Evolutionary conservation across 352 stramenopile genomes (phyloP).

Genomic region (Globisporangium nagaii): DNA sequence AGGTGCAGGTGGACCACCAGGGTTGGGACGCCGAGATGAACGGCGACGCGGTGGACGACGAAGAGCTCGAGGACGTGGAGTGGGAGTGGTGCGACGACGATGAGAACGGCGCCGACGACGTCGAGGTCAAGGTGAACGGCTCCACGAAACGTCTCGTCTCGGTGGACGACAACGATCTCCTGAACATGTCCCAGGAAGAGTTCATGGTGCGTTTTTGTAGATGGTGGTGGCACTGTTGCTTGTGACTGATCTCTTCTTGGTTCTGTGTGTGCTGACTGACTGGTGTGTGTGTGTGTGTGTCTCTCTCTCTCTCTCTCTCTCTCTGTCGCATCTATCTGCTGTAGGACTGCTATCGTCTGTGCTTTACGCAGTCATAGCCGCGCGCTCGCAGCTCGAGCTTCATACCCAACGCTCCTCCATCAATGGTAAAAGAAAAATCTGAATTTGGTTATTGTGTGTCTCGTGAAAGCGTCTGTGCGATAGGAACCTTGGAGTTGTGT

Average conservation of each 20-base stretch:
- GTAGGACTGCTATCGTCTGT: conserved; percentile 74
- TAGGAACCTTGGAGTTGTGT: too few species aligned
- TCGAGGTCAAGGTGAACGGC: conserved; percentile 69
- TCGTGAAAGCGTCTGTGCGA: neutral
- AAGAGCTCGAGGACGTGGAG: conserved; percentile 76
- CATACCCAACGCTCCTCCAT: neutral
- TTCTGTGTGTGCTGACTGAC: neutral
- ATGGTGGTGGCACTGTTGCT: neutral
- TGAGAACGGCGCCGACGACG: conserved; percentile 26
- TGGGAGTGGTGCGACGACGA: conserved; percentile 84
- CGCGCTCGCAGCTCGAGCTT: neutral
- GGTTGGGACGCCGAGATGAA: conserved; percentile 85
- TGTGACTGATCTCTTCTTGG: neutral
- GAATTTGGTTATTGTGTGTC: conserved; percentile 3
- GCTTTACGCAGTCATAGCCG: conserved; percentile 19
- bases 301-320: too few species aligned
- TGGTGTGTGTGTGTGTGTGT: neutral
- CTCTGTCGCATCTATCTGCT: too few species aligned
- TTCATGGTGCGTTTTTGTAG: conserved; percentile 55
- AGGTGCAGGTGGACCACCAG: conserved; percentile 77
- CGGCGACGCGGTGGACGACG: conserved; percentile 56
- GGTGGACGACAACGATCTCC: conserved; percentile 75
- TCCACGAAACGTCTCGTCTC: conserved; percentile 49
- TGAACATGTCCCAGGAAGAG: conserved; percentile 80
- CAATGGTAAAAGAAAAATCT: conserved; percentile 4